These are phyloP conservation scores for Cryphonectria japonica DNA, from an alignment of 2,329 filamentous ascomycete genomes.

Conservation along the genomic window DNA sequence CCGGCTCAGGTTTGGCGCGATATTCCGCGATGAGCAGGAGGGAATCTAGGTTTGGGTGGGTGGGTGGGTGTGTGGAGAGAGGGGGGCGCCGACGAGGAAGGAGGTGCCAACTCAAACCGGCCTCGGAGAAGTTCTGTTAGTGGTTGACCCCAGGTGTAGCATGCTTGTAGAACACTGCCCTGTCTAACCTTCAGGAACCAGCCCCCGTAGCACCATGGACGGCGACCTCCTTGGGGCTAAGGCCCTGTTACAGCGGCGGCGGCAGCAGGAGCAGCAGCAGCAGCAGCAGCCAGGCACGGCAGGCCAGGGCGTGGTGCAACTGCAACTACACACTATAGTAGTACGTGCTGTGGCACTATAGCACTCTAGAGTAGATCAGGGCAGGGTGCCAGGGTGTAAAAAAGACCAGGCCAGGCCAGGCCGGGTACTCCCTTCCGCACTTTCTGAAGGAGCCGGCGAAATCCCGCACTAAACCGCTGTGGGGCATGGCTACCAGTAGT, in stretches of 20 bases:
- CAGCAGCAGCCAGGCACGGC: background rate
- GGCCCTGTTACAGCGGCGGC: background rate
- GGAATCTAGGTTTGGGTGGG: background rate
- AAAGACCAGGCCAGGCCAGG: conserved; percentile 7
- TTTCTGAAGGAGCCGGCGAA: background rate
- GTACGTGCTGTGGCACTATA: background rate
- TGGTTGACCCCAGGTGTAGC: background rate
- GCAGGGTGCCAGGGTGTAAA: background rate
- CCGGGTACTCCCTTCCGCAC: conserved; percentile 19
- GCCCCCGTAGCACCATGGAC: background rate
- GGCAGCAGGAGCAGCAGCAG: background rate
- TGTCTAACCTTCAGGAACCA: background rate
- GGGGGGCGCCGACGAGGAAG: no score
- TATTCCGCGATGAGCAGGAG: conserved; percentile 6
- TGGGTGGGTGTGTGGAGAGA: background rate
- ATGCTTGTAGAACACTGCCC: background rate
- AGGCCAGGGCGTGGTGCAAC: background rate
- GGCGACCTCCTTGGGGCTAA: background rate
- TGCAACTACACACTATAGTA: background rate
- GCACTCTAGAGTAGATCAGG: background rate
- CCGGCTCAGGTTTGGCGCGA: conserved; percentile 13
- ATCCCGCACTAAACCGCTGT: conserved; percentile 16
- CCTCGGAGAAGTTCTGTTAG: background rate
- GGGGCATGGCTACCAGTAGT: background rate
- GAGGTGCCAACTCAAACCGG: background rate